Evolutionary conservation across 176 grass and related monocot genomes (phyloP), one percentile per base, ranked within the genome.

Genomic region (Alopecurus myosuroides): DNA sequence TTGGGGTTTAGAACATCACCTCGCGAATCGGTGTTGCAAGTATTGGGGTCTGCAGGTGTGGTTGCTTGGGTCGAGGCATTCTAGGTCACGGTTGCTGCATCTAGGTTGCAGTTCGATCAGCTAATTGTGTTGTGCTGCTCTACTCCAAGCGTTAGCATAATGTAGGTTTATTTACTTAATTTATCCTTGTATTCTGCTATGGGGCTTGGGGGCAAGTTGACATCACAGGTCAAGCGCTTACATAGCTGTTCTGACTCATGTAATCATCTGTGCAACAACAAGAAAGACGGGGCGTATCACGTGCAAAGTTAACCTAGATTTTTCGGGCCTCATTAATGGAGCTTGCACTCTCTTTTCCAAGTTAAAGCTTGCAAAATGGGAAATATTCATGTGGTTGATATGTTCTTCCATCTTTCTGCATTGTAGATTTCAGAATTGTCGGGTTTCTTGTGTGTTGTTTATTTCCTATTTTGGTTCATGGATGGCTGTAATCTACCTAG

Each of bases 71-170:
- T 25, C 26, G 9, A 19, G 9, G 31, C 25, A 53, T 77, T 77
- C 28, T 79, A 35, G 57, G 45, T 4, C 14, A 3, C 23, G 19
- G 29, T 11, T 82, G 60, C 60, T 40, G 17, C 4, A 23, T 67
- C 49, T 80, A 45, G 28, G 74, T 79, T 39, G 40, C 77, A 75
- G 64, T 40, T 44, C 9, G 40, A 81, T 70, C 71, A 82, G 40
- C 61, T 70, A 63, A 17, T 17, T 31, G 13, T 30, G 57, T 30
- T 11, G 29, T 81, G 50, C 22, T 83, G 31, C 29, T 49, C n/a
- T 52, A 19, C n/a, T 48, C 42, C 22, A 60, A 60, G 18, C 37
- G 12, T 22, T n/a, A 5, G 23, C 48, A 22, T 37, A 77, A 26
- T 11, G 35, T 60, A 39, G 6, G 0, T 30, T 36, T 39, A 22